Evolutionary conservation across 768 basidiomycete species (phyloP).

Genomic region (Serendipita sp.): DNA sequence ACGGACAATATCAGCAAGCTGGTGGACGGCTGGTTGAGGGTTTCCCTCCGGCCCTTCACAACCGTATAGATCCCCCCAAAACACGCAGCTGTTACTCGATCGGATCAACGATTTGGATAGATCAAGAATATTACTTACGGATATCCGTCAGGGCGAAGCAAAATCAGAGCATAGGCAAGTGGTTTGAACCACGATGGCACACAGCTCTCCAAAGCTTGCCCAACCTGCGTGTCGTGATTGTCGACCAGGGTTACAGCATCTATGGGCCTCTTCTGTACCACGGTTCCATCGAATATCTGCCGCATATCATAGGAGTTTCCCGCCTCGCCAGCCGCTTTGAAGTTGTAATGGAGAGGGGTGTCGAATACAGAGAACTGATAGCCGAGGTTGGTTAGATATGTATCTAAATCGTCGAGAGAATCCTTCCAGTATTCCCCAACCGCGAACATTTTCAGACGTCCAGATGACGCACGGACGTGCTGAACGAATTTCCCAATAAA

Average conservation of each 20-base stretch:
- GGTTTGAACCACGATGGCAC: conserved; percentile 13
- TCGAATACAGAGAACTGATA: conserved; percentile 27
- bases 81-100: conserved; percentile 10
- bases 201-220: conserved; percentile 13
- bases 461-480: conserved; percentile 22
- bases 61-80: conserved; percentile 13
- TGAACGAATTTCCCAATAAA: conserved; percentile 23
- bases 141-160: conserved; percentile 12
- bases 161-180: conserved; percentile 13
- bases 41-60: conserved; percentile 7
- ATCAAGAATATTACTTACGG: conserved; percentile 7
- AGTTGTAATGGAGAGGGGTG: conserved; percentile 23
- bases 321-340: conserved; percentile 23
- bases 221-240: conserved; percentile 13
- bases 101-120: background rate
- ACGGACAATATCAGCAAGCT: conserved; percentile 12
- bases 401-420: conserved; percentile 16
- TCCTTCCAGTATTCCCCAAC: conserved; percentile 34
- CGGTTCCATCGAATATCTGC: conserved; percentile 24
- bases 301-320: conserved; percentile 20
- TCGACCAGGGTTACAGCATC: conserved; percentile 21
- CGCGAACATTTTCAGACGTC: conserved; percentile 24
- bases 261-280: conserved; percentile 22
- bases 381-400: conserved; percentile 14
- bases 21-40: conserved; percentile 10